Conservation (phyloP, 257 asterid species). For the Solanum acaule region DNA sequence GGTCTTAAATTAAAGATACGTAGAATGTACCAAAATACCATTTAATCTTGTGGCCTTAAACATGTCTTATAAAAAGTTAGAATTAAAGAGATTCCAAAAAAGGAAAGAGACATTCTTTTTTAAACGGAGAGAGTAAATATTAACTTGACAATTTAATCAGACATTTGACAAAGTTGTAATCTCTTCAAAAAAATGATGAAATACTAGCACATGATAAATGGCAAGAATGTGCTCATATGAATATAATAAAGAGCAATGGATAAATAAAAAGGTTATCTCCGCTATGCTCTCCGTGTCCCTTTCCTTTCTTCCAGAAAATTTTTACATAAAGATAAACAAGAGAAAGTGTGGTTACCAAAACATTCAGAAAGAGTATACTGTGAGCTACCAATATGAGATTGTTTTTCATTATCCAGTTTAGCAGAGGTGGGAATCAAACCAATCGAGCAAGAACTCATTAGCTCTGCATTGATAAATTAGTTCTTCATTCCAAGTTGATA, state of each 20-base stretch:
- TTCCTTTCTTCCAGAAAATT: too few species aligned
- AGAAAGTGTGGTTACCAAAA: too few species aligned
- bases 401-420: too few species aligned
- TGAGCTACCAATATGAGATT: too few species aligned
- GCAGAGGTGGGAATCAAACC: too few species aligned
- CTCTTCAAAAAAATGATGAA: not conserved
- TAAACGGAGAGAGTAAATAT: not conserved
- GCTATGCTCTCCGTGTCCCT: too few species aligned
- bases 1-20: not conserved
- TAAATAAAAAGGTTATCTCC: too few species aligned
- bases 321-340: too few species aligned
- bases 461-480: not conserved
- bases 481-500: not conserved
- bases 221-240: not conserved
- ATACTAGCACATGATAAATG: not conserved
- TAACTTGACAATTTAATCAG: not conserved
- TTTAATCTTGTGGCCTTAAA: not conserved
- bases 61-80: not conserved
- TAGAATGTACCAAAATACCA: not conserved
- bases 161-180: not conserved
- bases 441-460: not conserved
- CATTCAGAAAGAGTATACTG: too few species aligned
- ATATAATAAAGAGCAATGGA: not conserved
- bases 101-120: not conserved
- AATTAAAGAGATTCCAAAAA: not conserved